Evolutionary conservation across 225 moss, liverwort and hornwort genomes (phyloP).

Genomic region (Neckera pumila): DNA sequence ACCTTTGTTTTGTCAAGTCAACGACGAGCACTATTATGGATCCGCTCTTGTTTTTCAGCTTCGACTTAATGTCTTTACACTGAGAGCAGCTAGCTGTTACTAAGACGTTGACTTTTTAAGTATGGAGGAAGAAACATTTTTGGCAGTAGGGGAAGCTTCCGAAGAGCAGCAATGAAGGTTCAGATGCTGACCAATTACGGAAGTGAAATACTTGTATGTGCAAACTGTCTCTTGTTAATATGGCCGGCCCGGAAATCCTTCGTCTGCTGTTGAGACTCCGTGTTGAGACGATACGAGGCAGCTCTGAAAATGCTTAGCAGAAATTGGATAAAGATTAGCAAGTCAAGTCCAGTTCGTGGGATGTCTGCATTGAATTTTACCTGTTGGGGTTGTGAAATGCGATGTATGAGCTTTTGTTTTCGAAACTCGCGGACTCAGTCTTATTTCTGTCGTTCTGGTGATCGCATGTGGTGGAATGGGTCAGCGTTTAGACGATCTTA

Average conservation of each 20-base stretch:
- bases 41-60: neutral
- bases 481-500: neutral
- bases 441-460: neutral
- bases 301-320: neutral
- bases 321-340: neutral
- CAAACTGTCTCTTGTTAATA: neutral
- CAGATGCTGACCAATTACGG: neutral
- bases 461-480: neutral
- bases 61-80: neutral
- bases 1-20: neutral
- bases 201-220: neutral
- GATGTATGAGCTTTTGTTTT: neutral
- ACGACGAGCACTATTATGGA: neutral
- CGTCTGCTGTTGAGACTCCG: neutral
- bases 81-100: neutral
- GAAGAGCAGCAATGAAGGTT: neutral
- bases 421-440: neutral
- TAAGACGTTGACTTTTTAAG: neutral
- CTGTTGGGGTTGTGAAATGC: slow-evolving; percentile 1
- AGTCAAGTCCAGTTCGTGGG: neutral
- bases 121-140: neutral
- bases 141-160: neutral
- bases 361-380: slow-evolving; percentile 1
- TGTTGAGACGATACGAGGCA: neutral
- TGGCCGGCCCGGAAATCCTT: neutral